Base-by-base conservation (phyloP, 2,329 filamentous ascomycete species). In the Curvularia spicifera region DNA sequence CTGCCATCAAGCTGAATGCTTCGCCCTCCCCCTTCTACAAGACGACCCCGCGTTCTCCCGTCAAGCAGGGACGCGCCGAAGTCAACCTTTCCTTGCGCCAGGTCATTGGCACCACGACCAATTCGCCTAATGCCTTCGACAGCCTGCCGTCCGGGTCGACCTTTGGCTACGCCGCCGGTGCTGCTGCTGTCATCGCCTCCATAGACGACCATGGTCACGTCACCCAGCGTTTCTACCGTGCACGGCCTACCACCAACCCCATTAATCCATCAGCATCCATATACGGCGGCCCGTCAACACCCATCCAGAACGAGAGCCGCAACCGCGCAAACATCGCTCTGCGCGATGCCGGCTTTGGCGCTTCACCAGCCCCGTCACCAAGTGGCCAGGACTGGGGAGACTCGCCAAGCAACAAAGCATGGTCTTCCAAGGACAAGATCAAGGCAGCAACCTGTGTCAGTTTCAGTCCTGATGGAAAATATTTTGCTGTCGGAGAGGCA, bases 361-460 rank as follows among this genome's bases (percentile, higher is more conserved):
- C 70, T 56, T 74, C 78, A 29, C 74, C 78, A 22, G 77, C 78
- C 53, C 78, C 75, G 7, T 83, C 84, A 15, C 81, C 84, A 7
- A 62, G 65, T 12, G 76, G 75, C 5, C 78, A 75, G 51, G 84
- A 86, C 54, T 81, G 80, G 74, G 71, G 74, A 13, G 93, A 97
- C 47, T 82, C 79, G 31, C 80, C 79, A 6, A 79, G 73, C 40
- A 87, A 85, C 51, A 91, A 89, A 74, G 91, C 89, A 12, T 94
- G 91, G 89, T 93, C 91, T 1, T 95, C 91, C 54, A 87, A 91
- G 64, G 95, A 98, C 76, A 87, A 93, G 65, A 93, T 98, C 74
- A 98, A 98, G 79, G 91, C 95, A 18, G 92, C 93, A 2, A 97
- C 93, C 5, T 96, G 93, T 71, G 85, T 99, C 26, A 89, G 92